Conservation (phyloP, 2,329 filamentous ascomycete genomes). For the Periconia sp. region DNA sequence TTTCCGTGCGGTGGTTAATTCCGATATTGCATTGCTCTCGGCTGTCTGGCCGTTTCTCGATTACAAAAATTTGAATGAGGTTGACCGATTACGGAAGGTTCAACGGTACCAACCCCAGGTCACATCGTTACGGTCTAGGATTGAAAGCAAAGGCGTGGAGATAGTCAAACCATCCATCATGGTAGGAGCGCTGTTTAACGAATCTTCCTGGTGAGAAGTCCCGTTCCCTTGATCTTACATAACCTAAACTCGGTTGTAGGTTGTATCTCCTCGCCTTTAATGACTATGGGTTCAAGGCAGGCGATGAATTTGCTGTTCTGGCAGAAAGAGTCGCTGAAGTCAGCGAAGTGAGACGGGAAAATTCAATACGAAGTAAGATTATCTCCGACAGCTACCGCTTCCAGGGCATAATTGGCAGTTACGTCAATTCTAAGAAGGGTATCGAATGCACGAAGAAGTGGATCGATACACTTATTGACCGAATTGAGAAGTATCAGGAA, state of each 20-base stretch:
- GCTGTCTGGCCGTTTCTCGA: not conserved
- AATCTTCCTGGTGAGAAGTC: not conserved
- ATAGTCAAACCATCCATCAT: not conserved
- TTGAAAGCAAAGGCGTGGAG: not conserved
- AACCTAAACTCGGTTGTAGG: not conserved
- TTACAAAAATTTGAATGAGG: not conserved
- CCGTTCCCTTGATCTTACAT: not conserved
- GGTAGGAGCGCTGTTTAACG: not conserved
- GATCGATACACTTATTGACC: not conserved
- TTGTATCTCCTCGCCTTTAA: not conserved
- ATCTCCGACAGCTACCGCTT: not conserved
- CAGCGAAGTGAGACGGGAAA: not conserved
- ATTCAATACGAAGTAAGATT: not conserved
- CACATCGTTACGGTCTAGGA: not conserved
- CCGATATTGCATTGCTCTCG: not conserved
- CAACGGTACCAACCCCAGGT: not conserved
- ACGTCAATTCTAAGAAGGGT: not conserved
- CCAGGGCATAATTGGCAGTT: not conserved
- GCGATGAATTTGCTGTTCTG: not conserved
- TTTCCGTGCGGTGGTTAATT: not conserved
- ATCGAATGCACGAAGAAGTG: not conserved
- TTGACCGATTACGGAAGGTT: not conserved
- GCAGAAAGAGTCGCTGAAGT: not conserved
- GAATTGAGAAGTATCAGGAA: too few species aligned
- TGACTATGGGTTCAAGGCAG: not conserved